These are phyloP conservation scores for Takashimella tepidaria DNA, from an alignment of 1,284 basidiomycete genomes.

Conservation along the genomic window DNA sequence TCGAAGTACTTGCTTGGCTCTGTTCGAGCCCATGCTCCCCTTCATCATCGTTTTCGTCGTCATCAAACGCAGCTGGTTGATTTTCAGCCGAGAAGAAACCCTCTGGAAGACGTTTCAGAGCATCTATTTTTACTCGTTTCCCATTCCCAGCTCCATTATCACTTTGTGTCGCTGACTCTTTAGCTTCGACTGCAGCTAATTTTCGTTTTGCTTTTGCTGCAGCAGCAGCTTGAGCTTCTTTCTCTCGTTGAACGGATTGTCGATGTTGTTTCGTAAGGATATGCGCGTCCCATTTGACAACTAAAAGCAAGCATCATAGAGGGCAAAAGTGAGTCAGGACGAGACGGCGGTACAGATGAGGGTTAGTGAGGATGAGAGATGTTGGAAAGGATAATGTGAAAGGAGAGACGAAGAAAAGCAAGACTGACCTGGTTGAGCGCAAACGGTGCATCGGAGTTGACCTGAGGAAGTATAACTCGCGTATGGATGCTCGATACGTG, in stretches of 20 bases:
- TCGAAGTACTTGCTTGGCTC: not conserved
- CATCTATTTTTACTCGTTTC: constrained; percentile 16
- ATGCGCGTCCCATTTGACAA: constrained; percentile 49
- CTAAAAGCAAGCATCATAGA: constrained; percentile 18
- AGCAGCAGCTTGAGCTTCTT: constrained; percentile 28
- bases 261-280: constrained; percentile 47
- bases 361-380: not conserved
- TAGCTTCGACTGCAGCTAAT: constrained; percentile 2
- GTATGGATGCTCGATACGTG: constrained; percentile 42
- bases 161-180: not conserved
- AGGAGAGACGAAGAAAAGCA: not conserved
- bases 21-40: constrained; percentile 11
- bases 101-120: constrained; percentile 20
- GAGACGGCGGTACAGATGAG: not conserved
- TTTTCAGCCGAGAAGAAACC: constrained; percentile 40
- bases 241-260: constrained; percentile 39
- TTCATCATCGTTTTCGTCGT: constrained; percentile 14
- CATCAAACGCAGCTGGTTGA: constrained; percentile 5
- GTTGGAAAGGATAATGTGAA: not conserved
- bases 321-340: not conserved
- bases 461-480: constrained; percentile 39
- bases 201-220: constrained; percentile 20
- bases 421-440: constrained; percentile 44
- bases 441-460: constrained; percentile 43
- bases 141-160: constrained; percentile 8